Evolutionary conservation across 192 early-diverging fungal genomes (phyloP), one percentile per base, ranked within the genome.

Genomic region (Rhizophlyctis rosea): DNA sequence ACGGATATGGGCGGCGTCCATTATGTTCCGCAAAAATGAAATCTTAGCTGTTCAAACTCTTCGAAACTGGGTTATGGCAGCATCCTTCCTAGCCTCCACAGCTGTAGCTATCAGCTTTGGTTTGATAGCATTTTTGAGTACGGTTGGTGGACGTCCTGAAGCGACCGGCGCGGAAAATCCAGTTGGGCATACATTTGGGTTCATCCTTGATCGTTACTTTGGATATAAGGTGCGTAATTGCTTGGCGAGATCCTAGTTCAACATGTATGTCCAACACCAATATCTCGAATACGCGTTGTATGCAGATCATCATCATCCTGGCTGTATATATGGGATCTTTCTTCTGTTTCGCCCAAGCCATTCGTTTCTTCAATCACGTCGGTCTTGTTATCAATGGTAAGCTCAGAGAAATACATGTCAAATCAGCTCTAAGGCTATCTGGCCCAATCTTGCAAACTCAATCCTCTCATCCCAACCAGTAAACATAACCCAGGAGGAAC

Each of bases 361-460:
- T 76, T 48, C 64, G 75, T 23, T 76, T 76, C 64, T 76, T 69
- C 55, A 76, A 76, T 50, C 75, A 76, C 58, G 75, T 66, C 3
- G 70, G 61, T 9, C 16, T 76, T 34, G 59, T 73, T 25, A 67
- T 69, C 70, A 76, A 76, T 61, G 65, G 62, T 57, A 39, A 59
- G 61, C 51, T 52, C 49, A 24, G 21, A 24, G 18, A 1, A 18
- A 47, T 23, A 1, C 27, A 24, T 51, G n/a, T 27, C 1, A 16
- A 23, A 11, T 21, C 44, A 36, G 34, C 13, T 21, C 21, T 1
- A 58, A 1, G 0, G 18, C 16, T 1, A 59, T 23, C n/a, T 18
- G 36, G 16, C 28, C 13, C 28, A 0, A 59, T 28, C 23, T 63
- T 57, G 1, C 14, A 21, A 64, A 24, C 33, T 2, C 64, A 27